Evolutionary conservation across 257 asterid species (phyloP).

Genomic region (Echium plantagineum): DNA sequence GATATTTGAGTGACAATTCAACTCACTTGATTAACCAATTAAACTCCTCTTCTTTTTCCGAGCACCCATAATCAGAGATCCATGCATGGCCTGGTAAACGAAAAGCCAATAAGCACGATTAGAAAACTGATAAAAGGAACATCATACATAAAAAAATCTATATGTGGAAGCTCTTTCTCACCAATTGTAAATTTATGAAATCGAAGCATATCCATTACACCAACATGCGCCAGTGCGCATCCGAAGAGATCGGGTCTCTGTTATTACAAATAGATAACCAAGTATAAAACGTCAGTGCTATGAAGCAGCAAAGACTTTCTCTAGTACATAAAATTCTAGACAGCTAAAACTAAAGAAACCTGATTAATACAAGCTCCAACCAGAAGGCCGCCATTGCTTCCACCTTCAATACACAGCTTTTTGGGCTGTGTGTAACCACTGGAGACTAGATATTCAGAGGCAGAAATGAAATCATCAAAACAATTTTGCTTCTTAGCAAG

Average conservation of each 20-base stretch:
- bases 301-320: background rate
- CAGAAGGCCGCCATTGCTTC: constrained; percentile 94
- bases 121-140: background rate
- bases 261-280: constrained; percentile 11
- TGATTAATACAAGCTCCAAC: constrained; percentile 92
- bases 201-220: constrained; percentile 98
- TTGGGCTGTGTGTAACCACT: constrained; percentile 81
- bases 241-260: constrained; percentile 98
- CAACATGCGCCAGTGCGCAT: constrained; percentile 97
- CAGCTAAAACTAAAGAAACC: constrained; percentile 25
- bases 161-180: constrained; percentile 13
- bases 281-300: background rate
- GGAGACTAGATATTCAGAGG: constrained; percentile 68
- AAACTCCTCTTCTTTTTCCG: constrained; percentile 88
- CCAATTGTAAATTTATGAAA: constrained; percentile 97
- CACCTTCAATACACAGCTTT: constrained; percentile 94
- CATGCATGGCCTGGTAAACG: constrained; percentile 76
- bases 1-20: constrained; percentile 4
- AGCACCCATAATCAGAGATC: constrained; percentile 96
- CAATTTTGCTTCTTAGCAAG: constrained; percentile 81
- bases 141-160: background rate
- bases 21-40: constrained; percentile 79
- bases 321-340: background rate
- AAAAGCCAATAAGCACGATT: constrained; percentile 2
- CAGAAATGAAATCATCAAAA: constrained; percentile 76